Percentiles rank a stretch among this genome's conserved stretches.
Conservation (phyloP, 192 early-diverging fungal genomes). For the Umbelopsis ramanniana region DNA sequence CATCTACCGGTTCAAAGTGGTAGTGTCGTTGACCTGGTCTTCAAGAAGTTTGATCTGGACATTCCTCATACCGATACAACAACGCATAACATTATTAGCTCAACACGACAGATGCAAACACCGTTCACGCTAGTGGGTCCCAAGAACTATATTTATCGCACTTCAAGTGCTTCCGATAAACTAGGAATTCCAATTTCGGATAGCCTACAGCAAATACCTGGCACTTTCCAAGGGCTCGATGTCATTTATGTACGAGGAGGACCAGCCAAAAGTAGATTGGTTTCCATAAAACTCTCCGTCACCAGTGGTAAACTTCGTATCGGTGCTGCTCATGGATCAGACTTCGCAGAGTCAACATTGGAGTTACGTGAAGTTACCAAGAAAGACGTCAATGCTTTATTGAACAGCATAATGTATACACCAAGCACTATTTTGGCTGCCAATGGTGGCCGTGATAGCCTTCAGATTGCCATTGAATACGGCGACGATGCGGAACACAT, state of each 20-base stretch:
- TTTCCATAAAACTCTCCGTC: conserved; percentile 24
- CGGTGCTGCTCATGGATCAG: conserved; percentile 20
- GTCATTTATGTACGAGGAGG: conserved; percentile 54
- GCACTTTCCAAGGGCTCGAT: conserved; percentile 53
- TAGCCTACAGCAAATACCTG: conserved; percentile 35
- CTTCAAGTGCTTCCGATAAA: conserved; percentile 13
- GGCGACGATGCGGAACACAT: background rate
- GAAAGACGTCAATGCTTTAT: conserved; percentile 36
- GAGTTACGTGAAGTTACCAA: conserved; percentile 26
- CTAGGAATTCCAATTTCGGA: background rate
- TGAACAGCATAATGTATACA: conserved; percentile 35
- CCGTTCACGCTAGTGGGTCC: conserved; percentile 36
- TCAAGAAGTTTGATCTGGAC: conserved; percentile 55
- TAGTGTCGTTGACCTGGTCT: conserved; percentile 50
- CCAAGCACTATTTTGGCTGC: conserved; percentile 25
- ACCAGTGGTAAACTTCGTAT: conserved; percentile 31
- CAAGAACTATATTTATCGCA: conserved; percentile 30
- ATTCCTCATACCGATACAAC: conserved; percentile 41
- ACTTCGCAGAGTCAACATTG: conserved; percentile 28
- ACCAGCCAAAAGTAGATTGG: conserved; percentile 23
- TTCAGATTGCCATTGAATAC: conserved; percentile 7
- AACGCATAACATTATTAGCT: conserved; percentile 25
- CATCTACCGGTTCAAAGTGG: conserved; percentile 47
- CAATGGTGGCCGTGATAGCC: conserved; percentile 28
- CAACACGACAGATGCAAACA: background rate